Percentiles rank a stretch among this genome's conserved stretches.
phyloP scores from a whole-genome alignment of 2,329 filamentous ascomycete species.

The Coniochaeta sp. region DNA sequence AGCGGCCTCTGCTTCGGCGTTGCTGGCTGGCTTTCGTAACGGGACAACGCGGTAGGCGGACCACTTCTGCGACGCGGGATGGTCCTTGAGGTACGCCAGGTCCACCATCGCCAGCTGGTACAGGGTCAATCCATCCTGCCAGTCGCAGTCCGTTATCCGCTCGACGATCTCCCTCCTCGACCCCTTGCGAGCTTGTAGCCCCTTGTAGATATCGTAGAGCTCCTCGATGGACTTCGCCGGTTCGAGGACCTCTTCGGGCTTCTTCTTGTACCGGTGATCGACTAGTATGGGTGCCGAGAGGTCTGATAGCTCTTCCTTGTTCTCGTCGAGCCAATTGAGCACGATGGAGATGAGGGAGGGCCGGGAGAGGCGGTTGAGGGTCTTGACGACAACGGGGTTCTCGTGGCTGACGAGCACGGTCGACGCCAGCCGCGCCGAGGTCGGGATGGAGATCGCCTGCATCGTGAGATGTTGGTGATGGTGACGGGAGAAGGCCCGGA shows the following conservation, averaged over 20 bases:
- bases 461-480: conserved; percentile 21
- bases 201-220: conserved; percentile 57
- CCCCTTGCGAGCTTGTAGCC: conserved; percentile 53
- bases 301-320: conserved; percentile 52
- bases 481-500: background rate
- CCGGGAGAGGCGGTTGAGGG: conserved; percentile 63
- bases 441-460: conserved; percentile 59
- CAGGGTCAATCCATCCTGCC: conserved; percentile 56
- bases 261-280: conserved; percentile 39
- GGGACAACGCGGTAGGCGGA: conserved; percentile 53
- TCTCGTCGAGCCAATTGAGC: conserved; percentile 69
- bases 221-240: conserved; percentile 58
- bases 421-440: conserved; percentile 64
- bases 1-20: conserved; percentile 31
- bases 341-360: conserved; percentile 65
- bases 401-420: conserved; percentile 57
- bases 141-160: conserved; percentile 61
- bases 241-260: conserved; percentile 61
- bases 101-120: conserved; percentile 66
- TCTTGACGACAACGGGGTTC: conserved; percentile 59
- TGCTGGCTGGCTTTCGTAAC: conserved; percentile 31
- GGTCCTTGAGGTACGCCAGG: conserved; percentile 58
- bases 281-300: conserved; percentile 54
- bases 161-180: conserved; percentile 57
- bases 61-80: conserved; percentile 58